These are phyloP conservation scores for Rubroboletus satanas DNA, from an alignment of 768 basidiomycete genomes.

Conservation along the genomic window DNA sequence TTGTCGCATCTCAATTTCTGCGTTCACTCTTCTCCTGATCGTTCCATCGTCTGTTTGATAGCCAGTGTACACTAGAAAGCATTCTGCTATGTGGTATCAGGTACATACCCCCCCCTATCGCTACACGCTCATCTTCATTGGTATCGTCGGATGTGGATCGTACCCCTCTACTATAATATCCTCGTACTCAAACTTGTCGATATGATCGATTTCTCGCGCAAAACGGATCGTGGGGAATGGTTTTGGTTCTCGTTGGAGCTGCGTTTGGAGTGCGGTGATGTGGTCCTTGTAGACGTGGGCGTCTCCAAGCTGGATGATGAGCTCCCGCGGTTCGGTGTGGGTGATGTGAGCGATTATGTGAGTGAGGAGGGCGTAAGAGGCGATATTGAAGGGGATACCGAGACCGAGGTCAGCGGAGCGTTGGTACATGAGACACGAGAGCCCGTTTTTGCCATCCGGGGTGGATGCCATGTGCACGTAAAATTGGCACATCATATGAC, in stretches of 20 bases:
- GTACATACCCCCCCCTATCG: neutral
- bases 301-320: constrained; percentile 95
- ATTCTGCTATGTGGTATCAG: constrained; percentile 3
- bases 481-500: constrained; percentile 99
- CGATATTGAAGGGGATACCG: constrained; percentile 98
- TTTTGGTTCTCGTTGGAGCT: constrained; percentile 73
- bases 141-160: constrained; percentile 73
- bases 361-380: constrained; percentile 94
- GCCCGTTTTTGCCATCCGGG: constrained; percentile 52
- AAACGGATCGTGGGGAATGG: constrained; percentile 81
- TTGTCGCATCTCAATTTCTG: neutral
- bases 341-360: constrained; percentile 98
- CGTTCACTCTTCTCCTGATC: neutral
- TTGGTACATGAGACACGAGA: constrained; percentile 97
- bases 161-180: constrained; percentile 89
- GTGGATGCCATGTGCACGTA: constrained; percentile 83
- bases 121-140: constrained; percentile 96
- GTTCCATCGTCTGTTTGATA: neutral
- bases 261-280: constrained; percentile 77
- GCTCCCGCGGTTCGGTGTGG: constrained; percentile 78
- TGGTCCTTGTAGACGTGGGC: constrained; percentile 96
- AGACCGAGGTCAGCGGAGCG: constrained; percentile 96
- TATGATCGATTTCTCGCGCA: constrained; percentile 59
- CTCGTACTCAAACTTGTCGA: constrained; percentile 77
- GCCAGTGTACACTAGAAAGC: neutral